Conservation (phyloP, 352 stramenopile species). For the Pilasporangium apinafurcum region DNA sequence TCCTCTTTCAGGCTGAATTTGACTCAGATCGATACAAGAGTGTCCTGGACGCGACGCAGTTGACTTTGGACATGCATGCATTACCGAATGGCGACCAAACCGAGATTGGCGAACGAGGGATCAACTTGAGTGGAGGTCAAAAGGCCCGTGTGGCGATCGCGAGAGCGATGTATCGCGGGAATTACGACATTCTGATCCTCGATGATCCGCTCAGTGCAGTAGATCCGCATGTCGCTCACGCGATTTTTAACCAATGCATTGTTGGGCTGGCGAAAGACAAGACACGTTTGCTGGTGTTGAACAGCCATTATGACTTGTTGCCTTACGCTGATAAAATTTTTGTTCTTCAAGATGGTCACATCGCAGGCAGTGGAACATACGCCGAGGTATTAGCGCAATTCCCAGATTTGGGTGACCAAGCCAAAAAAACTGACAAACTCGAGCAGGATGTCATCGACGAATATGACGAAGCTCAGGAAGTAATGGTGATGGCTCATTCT, state of each 20-base stretch:
- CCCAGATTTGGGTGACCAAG: slow-evolving; percentile 7
- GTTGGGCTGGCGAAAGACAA: slow-evolving; percentile 37
- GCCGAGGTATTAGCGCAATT: slow-evolving; percentile 33
- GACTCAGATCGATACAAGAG: slow-evolving; percentile 23
- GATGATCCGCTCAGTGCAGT: slow-evolving; percentile 94
- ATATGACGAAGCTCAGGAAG: too few relatives aligned
- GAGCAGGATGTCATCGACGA: slow-evolving; percentile 19
- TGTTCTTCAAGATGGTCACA: slow-evolving; percentile 45
- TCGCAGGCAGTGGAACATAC: slow-evolving; percentile 68
- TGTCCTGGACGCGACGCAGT: slow-evolving; percentile 27
- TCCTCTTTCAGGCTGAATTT: slow-evolving; percentile 65
- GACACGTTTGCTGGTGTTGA: slow-evolving; percentile 90
- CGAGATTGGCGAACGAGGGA: slow-evolving; percentile 52
- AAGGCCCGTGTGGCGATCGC: slow-evolving; percentile 84
- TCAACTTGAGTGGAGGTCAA: slow-evolving; percentile 55
- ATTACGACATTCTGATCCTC: slow-evolving; percentile 89
- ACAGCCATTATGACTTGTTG: slow-evolving; percentile 83
- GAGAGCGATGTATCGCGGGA: slow-evolving; percentile 84
- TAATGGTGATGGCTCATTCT: too few relatives aligned
- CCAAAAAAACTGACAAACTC: slow-evolving; percentile 6
- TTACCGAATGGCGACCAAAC: slow-evolving; percentile 53
- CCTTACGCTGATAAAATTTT: slow-evolving; percentile 29
- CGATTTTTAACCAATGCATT: slow-evolving; percentile 90
- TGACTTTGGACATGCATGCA: slow-evolving; percentile 32
- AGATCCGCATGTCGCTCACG: slow-evolving; percentile 92